Evolutionary conservation across 345 rosid species (phyloP).

Genomic region (Toxicodendron radicans): DNA sequence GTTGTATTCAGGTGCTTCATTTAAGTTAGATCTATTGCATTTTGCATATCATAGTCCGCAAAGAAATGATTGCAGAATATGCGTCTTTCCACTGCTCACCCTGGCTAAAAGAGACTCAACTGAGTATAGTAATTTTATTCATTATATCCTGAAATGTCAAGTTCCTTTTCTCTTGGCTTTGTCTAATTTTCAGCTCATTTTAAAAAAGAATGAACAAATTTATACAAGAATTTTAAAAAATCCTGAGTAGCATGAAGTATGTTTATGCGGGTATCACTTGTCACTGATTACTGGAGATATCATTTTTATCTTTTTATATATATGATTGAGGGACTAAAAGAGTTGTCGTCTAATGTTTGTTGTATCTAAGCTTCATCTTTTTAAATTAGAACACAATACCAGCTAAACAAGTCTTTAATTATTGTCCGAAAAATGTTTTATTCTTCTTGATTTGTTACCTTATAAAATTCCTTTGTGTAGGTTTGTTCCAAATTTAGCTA

Average conservation of each 20-base stretch:
- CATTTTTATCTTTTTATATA: not conserved
- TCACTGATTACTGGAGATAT: no score
- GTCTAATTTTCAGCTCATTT: not conserved
- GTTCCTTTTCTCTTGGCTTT: not conserved
- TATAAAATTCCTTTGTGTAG: slow-evolving; percentile 41
- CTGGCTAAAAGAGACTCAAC: not conserved
- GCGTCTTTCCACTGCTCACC: not conserved
- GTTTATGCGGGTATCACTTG: no score
- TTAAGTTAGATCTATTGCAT: not conserved
- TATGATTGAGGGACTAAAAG: not conserved
- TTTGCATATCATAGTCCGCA: not conserved
- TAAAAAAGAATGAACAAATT: not conserved
- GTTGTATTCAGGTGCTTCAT: not conserved
- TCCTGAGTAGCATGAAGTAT: not conserved
- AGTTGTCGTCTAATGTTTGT: not conserved
- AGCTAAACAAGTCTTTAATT: not conserved
- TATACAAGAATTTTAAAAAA: not conserved
- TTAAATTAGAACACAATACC: not conserved
- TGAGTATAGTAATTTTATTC: not conserved
- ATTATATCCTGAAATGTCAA: not conserved
- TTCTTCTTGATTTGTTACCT: not conserved
- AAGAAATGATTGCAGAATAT: not conserved
- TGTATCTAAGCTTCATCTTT: slow-evolving; percentile 5
- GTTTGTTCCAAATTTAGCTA: slow-evolving; percentile 94
- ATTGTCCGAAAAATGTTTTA: not conserved